Evolutionary conservation across 176 grass and related monocot species (phyloP), one percentile per base, ranked within the genome.

Genomic region (Secale cereale): DNA sequence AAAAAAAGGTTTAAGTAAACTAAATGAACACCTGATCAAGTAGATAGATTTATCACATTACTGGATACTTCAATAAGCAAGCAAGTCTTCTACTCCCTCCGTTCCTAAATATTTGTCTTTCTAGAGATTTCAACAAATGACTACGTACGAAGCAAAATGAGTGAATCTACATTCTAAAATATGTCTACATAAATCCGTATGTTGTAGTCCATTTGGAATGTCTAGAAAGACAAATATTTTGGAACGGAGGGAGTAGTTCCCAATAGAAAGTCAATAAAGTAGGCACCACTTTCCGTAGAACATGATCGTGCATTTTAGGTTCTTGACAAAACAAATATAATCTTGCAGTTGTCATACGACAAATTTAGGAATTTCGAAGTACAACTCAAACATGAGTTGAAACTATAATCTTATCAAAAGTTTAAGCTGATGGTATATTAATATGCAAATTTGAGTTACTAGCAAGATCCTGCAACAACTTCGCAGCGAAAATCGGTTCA

Each of bases 1-100:
- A 64, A 63, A 33, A 1, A 83, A 5, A 83, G 62, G 70, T 75
- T 20, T 61, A 83, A 78, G 23, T 20, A 77, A 63, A 79, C 30
- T 77, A 76, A 4, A 59, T 59, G 56, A 52, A 2, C 59, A 76
- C 62, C 22, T 72, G 59, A 61, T 37, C 54, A 76, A 59, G 5
- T 60, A 78, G 29, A 78, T 69, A 71, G 29, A 78, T 40, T 54
- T 40, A 74, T 73, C 3, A 13, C 25, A 23, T 23, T 20, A 69
- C 43, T 30, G 25, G 40, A 81, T 69, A 59, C 46, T 77, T 82
- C 13, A 68, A 82, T 20, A 77, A 60, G 73, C 27, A 35, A 31
- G 79, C 2, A 46, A 50, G 40, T 10, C 29, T 52, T 80, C n/a
- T n/a, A n/a, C n/a, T n/a, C n/a, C n/a, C n/a, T n/a, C n/a, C n/a